These are phyloP conservation scores for Gryganskiella cystojenkinii DNA, from an alignment of 192 early-diverging fungal species.

Conservation along the genomic window DNA sequence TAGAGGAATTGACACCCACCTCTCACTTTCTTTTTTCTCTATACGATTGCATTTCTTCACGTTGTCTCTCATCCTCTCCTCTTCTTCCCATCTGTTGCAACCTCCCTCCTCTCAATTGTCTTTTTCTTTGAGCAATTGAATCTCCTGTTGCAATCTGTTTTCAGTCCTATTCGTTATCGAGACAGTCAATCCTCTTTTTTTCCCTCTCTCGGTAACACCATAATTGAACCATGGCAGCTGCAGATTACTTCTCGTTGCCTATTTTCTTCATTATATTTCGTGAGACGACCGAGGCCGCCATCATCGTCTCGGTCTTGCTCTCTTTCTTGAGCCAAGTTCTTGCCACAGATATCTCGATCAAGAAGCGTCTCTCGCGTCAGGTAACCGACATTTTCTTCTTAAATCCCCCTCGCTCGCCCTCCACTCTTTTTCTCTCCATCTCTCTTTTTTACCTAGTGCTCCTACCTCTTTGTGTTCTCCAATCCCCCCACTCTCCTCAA, in stretches of 20 bases:
- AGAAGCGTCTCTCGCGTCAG: constrained; percentile 37
- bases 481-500: background rate
- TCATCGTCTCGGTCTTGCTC: constrained; percentile 89
- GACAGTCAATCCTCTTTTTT: too few species aligned
- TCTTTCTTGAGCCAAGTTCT: constrained; percentile 64
- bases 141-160: too few species aligned
- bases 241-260: constrained; percentile 56
- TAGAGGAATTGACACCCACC: too few species aligned
- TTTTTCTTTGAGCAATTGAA: too few species aligned
- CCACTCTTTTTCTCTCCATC: background rate
- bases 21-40: too few species aligned
- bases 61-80: too few species aligned
- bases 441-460: constrained; percentile 56
- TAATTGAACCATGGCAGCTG: constrained; percentile 12
- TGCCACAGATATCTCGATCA: constrained; percentile 13
- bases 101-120: too few species aligned
- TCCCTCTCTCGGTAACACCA: too few species aligned
- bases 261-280: constrained; percentile 83
- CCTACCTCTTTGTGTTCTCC: constrained; percentile 4
- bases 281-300: constrained; percentile 87
- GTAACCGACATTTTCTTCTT: constrained; percentile 4
- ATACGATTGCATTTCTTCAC: too few species aligned
- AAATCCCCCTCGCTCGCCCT: too few species aligned
- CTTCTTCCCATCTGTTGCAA: too few species aligned
- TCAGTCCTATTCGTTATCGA: too few species aligned